phyloP scores from a whole-genome alignment of 768 basidiomycete species.

The Rhodotorula diobovata region DNA sequence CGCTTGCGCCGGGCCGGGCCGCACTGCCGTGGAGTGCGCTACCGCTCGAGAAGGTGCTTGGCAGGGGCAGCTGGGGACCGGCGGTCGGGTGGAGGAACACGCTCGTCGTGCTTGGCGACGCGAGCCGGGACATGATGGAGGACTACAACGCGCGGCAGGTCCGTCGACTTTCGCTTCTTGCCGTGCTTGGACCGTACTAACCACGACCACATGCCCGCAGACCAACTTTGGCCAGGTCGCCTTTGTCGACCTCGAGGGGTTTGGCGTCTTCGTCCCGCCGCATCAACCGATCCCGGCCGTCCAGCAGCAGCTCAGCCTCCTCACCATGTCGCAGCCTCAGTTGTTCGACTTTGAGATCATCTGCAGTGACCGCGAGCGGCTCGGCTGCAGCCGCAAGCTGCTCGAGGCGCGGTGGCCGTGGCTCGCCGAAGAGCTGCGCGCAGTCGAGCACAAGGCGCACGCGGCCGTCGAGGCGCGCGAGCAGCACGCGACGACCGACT shows the following conservation, averaged over 20 bases:
- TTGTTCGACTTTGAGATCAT: conserved; percentile 78
- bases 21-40: conserved; percentile 77
- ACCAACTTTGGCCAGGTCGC: conserved; percentile 58
- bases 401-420: conserved; percentile 90
- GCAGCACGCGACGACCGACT: not conserved
- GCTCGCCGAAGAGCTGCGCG: conserved; percentile 53
- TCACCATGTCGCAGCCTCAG: conserved; percentile 54
- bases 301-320: conserved; percentile 79
- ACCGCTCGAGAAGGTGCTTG: conserved; percentile 77
- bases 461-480: not conserved
- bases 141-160: conserved; percentile 64
- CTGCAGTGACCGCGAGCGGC: conserved; percentile 79
- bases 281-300: conserved; percentile 56
- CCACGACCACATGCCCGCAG: conserved; percentile 53
- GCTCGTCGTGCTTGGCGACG: conserved; percentile 85
- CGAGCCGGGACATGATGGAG: conserved; percentile 70
- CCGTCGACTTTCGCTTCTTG: not conserved
- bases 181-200: too few relatives aligned
- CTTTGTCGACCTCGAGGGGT: conserved; percentile 60
- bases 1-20: not conserved
- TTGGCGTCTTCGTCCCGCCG: conserved; percentile 90
- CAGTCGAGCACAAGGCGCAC: not conserved
- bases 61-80: conserved; percentile 88
- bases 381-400: conserved; percentile 72
- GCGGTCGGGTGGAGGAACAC: conserved; percentile 82